These are phyloP conservation scores for Aspergillus proliferans DNA, from an alignment of 2,329 filamentous ascomycete species.

Conservation along the genomic window DNA sequence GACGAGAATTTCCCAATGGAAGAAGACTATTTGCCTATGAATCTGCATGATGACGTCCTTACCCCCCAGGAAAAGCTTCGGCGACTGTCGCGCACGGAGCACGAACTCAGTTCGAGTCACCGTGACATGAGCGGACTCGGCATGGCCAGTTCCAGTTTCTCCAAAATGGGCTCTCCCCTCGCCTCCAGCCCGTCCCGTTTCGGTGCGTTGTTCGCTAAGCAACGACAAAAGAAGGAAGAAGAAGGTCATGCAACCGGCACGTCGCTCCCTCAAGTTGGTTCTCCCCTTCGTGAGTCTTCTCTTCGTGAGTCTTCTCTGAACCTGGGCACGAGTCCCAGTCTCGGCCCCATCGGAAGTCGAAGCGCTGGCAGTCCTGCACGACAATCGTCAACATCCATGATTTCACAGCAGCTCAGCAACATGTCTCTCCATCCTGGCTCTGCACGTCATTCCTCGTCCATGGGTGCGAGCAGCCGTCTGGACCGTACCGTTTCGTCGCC, in stretches of 20 bases:
- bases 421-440: slow-evolving; percentile 39
- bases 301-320: slow-evolving; percentile 56
- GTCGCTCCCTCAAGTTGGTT: slow-evolving; percentile 58
- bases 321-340: slow-evolving; percentile 44
- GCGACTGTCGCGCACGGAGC: slow-evolving; percentile 53
- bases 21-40: slow-evolving; percentile 78
- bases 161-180: slow-evolving; percentile 50
- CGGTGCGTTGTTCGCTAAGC: slow-evolving; percentile 52
- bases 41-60: slow-evolving; percentile 57
- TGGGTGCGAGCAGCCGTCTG: slow-evolving; percentile 28
- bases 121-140: slow-evolving; percentile 48
- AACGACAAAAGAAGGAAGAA: slow-evolving; percentile 47
- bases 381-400: slow-evolving; percentile 55
- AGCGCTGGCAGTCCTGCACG: slow-evolving; percentile 50
- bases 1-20: slow-evolving; percentile 69
- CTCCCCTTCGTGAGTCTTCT: slow-evolving; percentile 58
- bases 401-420: slow-evolving; percentile 51
- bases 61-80: slow-evolving; percentile 57
- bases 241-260: slow-evolving; percentile 41
- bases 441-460: slow-evolving; percentile 30
- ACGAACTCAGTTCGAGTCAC: slow-evolving; percentile 43
- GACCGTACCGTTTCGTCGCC: slow-evolving; percentile 43
- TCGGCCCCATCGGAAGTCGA: slow-evolving; percentile 46
- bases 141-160: slow-evolving; percentile 43
- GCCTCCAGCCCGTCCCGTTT: slow-evolving; percentile 59